Conservation (phyloP, 139 green algal species). For the Coelastrella sp. region DNA sequence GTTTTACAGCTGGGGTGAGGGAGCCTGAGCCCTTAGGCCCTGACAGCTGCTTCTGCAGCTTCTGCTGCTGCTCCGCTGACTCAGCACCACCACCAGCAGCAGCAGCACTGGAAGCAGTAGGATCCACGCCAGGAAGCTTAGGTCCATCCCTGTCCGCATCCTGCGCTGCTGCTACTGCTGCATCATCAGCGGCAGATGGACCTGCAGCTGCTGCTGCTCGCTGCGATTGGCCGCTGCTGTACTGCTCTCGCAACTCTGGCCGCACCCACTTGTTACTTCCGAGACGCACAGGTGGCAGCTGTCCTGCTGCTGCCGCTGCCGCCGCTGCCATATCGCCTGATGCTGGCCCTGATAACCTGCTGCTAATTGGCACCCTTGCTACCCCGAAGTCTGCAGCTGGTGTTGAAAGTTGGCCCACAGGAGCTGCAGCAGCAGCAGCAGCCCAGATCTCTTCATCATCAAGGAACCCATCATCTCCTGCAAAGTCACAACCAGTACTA, state of each 20-base stretch:
- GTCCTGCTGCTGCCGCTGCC: neutral
- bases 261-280: neutral
- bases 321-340: neutral
- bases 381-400: neutral
- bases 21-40: neutral
- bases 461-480: neutral
- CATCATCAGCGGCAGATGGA: neutral
- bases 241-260: neutral
- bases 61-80: neutral
- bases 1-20: neutral
- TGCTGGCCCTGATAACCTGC: neutral
- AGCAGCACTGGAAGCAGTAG: neutral
- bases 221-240: neutral
- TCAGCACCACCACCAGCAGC: neutral
- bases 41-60: neutral
- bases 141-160: neutral
- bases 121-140: too few relatives aligned
- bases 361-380: neutral
- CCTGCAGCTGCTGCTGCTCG: neutral
- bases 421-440: neutral
- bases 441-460: neutral
- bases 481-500: too few relatives aligned
- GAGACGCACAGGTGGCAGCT: neutral
- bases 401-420: neutral
- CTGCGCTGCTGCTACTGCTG: neutral